phyloP scores from a whole-genome alignment of 2,329 filamentous ascomycete genomes.

The Ceratocystis papillata region DNA sequence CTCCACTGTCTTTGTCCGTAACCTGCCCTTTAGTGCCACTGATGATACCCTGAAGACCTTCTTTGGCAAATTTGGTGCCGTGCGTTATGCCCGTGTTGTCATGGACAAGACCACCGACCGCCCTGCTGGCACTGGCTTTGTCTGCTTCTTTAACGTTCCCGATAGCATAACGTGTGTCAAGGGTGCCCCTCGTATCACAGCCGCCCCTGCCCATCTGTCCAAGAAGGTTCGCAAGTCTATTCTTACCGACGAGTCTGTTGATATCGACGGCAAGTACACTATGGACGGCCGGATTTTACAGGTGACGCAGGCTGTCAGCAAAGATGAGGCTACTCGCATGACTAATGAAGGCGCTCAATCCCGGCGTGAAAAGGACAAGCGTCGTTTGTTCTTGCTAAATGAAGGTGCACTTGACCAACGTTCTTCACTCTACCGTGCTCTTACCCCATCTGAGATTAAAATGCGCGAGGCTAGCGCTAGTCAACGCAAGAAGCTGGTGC shows the following conservation, averaged over 20 bases:
- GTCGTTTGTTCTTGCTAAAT: conserved; percentile 72
- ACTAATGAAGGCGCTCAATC: conserved; percentile 55
- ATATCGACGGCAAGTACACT: conserved; percentile 76
- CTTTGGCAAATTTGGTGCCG: conserved; percentile 76
- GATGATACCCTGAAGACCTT: conserved; percentile 76
- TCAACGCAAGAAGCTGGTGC: conserved; percentile 81
- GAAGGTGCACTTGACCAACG: conserved; percentile 75
- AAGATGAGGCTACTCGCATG: conserved; percentile 65
- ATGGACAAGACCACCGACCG: conserved; percentile 75
- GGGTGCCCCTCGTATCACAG: conserved; percentile 53
- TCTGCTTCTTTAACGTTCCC: conserved; percentile 71
- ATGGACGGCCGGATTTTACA: conserved; percentile 81
- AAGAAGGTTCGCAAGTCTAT: conserved; percentile 63
- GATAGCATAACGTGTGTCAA: conserved; percentile 70
- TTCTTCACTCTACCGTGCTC: conserved; percentile 63
- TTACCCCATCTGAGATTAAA: conserved; percentile 69
- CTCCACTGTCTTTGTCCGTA: conserved; percentile 81
- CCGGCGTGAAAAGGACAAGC: conserved; percentile 71
- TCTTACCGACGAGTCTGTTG: conserved; percentile 72
- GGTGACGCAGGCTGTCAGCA: conserved; percentile 73
- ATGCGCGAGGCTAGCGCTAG: conserved; percentile 79
- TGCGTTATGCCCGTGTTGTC: conserved; percentile 85
- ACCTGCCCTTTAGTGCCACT: conserved; percentile 78
- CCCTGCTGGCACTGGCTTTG: conserved; percentile 85
- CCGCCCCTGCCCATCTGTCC: conserved; percentile 27